A percentile compares a stretch with the other conserved stretches of the same genome.
Conservation (phyloP, 768 basidiomycete genomes). For the Naematelia encephala region DNA sequence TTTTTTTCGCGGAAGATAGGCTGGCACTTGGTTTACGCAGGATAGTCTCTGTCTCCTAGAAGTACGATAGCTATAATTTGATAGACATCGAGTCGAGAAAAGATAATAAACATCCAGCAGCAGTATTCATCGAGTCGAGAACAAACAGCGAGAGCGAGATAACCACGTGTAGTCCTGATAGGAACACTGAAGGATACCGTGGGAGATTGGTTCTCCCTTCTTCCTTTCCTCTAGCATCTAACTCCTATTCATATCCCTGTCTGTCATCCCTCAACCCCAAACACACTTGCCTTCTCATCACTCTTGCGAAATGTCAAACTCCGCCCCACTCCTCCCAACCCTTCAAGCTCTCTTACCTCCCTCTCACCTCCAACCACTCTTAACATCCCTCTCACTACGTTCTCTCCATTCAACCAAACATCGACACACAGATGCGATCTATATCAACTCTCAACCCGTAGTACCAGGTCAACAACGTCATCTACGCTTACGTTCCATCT, state of each 20-base stretch:
- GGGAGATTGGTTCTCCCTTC: too few relatives aligned
- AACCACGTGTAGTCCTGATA: not conserved
- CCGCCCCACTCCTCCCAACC: conserved; percentile 30
- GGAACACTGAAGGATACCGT: not conserved
- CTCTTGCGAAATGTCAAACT: not conserved
- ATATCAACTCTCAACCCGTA: conserved; percentile 21
- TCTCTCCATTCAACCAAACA: conserved; percentile 27
- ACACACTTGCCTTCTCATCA: too few relatives aligned
- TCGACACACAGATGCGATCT: conserved; percentile 17
- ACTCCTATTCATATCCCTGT: not conserved
- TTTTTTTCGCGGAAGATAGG: too few relatives aligned
- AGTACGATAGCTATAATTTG: too few relatives aligned
- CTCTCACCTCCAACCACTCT: conserved; percentile 4
- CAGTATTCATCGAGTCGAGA: too few relatives aligned
- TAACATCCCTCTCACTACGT: conserved; percentile 30
- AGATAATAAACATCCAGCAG: too few relatives aligned
- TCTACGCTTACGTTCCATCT: conserved; percentile 17
- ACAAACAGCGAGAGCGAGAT: too few relatives aligned
- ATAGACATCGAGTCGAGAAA: too few relatives aligned
- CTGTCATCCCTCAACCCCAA: not conserved
- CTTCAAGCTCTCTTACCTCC: conserved; percentile 36
- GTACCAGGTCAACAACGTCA: conserved; percentile 27
- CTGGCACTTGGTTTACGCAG: too few relatives aligned
- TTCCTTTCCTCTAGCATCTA: too few relatives aligned
- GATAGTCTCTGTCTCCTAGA: too few relatives aligned